Conservation (phyloP, 441 rosid species). For the Populus tomentosa region DNA sequence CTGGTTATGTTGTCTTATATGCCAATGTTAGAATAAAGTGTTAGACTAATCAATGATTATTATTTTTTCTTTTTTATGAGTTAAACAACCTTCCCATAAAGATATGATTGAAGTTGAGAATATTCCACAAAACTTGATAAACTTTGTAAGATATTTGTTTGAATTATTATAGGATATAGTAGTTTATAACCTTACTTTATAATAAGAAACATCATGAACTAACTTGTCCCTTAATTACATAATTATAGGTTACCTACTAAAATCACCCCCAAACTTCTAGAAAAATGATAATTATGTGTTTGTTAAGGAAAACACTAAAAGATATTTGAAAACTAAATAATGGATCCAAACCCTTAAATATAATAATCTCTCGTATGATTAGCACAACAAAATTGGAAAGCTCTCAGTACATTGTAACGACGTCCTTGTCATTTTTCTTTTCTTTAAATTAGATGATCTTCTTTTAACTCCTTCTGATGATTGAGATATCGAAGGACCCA, state of each 20-base stretch:
- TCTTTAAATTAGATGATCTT: background rate
- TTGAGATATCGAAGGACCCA: constrained; percentile 2
- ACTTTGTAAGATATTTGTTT: background rate
- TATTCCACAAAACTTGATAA: background rate
- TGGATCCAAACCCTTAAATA: background rate
- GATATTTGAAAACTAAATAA: background rate
- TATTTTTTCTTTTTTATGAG: too few species aligned
- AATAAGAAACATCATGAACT: too few species aligned
- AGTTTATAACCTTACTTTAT: too few species aligned
- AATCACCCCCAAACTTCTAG: background rate
- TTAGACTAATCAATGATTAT: too few species aligned
- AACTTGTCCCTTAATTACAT: background rate
- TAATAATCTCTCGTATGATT: background rate
- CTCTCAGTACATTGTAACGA: background rate
- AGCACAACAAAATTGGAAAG: background rate
- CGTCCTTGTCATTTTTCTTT: background rate
- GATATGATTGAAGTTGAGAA: background rate
- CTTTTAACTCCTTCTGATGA: background rate
- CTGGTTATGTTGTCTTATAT: too few species aligned
- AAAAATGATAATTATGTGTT: background rate
- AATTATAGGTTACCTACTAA: background rate
- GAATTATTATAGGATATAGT: background rate
- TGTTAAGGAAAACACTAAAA: background rate
- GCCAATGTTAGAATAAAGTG: too few species aligned
- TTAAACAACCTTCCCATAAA: background rate